Evolutionary conservation across 257 asterid genomes (phyloP).

Genomic region (Cruciata laevipes): DNA sequence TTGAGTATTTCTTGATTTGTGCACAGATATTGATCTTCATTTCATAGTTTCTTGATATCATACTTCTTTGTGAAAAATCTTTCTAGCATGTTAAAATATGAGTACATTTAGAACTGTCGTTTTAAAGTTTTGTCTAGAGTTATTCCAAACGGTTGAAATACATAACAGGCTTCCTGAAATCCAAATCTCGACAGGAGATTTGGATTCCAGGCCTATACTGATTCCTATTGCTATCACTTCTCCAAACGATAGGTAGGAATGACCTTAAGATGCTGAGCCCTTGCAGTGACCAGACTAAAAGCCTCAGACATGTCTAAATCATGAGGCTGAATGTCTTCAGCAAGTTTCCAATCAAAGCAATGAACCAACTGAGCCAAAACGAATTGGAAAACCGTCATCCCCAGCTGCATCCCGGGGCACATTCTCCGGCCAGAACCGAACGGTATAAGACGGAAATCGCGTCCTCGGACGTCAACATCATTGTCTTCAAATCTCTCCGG

Average conservation of each 20-base stretch:
- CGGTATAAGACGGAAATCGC: constrained; percentile 22
- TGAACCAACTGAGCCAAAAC: constrained; percentile 25
- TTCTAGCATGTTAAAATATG: neutral
- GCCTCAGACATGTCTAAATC: constrained; percentile 28
- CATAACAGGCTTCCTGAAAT: neutral
- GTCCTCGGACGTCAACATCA: constrained; percentile 18
- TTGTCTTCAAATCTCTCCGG: constrained; percentile 20
- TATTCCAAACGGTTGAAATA: neutral
- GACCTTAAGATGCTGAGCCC: constrained; percentile 17
- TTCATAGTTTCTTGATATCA: neutral
- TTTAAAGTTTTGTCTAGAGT: neutral
- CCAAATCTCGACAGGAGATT: too few species aligned
- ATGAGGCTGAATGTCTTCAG: constrained; percentile 14
- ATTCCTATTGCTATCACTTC: neutral
- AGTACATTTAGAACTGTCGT: neutral
- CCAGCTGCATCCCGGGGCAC: constrained; percentile 24
- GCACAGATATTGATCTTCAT: neutral
- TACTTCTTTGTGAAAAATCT: neutral
- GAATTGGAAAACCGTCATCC: constrained; percentile 15
- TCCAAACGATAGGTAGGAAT: neutral
- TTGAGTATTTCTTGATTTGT: constrained; percentile 17
- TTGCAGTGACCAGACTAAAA: constrained; percentile 21
- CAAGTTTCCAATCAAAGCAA: constrained; percentile 26
- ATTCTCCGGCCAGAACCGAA: constrained; percentile 28
- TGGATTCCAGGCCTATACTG: too few species aligned